phyloP scores from a whole-genome alignment of 2,329 filamentous ascomycete genomes.

The Phaeosphaeriaceae sp. region DNA sequence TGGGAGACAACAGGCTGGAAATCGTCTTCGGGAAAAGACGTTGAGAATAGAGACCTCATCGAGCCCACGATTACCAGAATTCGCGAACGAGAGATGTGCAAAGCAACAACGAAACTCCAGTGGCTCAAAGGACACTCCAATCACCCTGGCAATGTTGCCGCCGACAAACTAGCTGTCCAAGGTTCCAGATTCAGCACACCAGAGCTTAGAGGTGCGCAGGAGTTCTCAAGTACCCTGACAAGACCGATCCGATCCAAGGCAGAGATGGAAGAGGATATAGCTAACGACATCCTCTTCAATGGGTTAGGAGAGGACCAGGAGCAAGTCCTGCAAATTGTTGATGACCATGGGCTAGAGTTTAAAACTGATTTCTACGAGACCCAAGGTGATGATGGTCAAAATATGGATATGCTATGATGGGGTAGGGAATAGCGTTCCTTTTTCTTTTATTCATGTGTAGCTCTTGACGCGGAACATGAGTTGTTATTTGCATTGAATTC shows the following conservation, averaged over 20 bases:
- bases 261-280: too few species aligned
- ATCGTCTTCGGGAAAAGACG: slow-evolving; percentile 71
- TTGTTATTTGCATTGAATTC: too few species aligned
- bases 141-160: slow-evolving; percentile 77
- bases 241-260: not conserved
- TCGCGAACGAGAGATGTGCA: slow-evolving; percentile 64
- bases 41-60: slow-evolving; percentile 88
- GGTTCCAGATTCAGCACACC: slow-evolving; percentile 24
- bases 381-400: too few species aligned
- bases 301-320: too few species aligned
- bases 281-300: too few species aligned
- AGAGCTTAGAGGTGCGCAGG: slow-evolving; percentile 13
- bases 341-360: too few species aligned
- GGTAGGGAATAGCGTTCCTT: too few species aligned
- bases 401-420: too few species aligned
- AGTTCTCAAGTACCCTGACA: slow-evolving; percentile 11
- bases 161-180: slow-evolving; percentile 61
- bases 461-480: too few species aligned
- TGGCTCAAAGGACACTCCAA: slow-evolving; percentile 90
- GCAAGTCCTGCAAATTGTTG: too few species aligned
- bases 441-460: too few species aligned
- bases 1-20: slow-evolving; percentile 83
- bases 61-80: slow-evolving; percentile 74
- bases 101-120: slow-evolving; percentile 70
- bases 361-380: too few species aligned